These are phyloP conservation scores for Laguncularia racemosa DNA, from an alignment of 345 rosid genomes.

Conservation along the genomic window DNA sequence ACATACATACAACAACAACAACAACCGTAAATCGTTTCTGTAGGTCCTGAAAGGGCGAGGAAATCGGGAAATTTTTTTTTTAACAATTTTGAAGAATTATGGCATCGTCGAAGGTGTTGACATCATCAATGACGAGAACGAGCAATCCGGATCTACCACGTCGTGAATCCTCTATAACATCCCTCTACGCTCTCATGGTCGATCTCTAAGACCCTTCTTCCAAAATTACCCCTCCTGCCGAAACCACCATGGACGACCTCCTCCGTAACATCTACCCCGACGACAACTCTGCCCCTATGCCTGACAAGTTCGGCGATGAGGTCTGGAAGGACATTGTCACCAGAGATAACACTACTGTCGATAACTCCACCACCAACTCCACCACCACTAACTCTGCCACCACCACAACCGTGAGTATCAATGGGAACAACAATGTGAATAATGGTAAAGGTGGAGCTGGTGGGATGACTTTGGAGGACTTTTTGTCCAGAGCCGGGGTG, in stretches of 20 bases:
- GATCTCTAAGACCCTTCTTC: constrained; percentile 30
- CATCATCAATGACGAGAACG: constrained; percentile 34
- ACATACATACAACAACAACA: no score
- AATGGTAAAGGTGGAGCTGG: constrained; percentile 9
- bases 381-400: not conserved
- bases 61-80: no score
- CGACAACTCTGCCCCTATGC: no score
- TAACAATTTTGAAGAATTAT: constrained; percentile 1
- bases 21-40: no score
- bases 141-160: constrained; percentile 46
- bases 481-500: constrained; percentile 38
- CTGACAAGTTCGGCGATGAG: constrained; percentile 43
- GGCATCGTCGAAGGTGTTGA: constrained; percentile 47
- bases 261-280: no score
- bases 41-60: no score
- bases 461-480: constrained; percentile 51
- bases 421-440: no score
- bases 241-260: constrained; percentile 43
- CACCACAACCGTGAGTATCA: not conserved
- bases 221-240: constrained; percentile 11
- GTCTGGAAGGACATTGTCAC: constrained; percentile 55
- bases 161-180: constrained; percentile 28
- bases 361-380: not conserved
- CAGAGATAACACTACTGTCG: constrained; percentile 12
- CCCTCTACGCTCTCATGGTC: constrained; percentile 34